A percentile compares a stretch with the other conserved stretches of the same genome.
These are phyloP conservation scores for Umbelopsis vinacea DNA, from an alignment of 192 early-diverging fungal genomes.

Conservation along the genomic window DNA sequence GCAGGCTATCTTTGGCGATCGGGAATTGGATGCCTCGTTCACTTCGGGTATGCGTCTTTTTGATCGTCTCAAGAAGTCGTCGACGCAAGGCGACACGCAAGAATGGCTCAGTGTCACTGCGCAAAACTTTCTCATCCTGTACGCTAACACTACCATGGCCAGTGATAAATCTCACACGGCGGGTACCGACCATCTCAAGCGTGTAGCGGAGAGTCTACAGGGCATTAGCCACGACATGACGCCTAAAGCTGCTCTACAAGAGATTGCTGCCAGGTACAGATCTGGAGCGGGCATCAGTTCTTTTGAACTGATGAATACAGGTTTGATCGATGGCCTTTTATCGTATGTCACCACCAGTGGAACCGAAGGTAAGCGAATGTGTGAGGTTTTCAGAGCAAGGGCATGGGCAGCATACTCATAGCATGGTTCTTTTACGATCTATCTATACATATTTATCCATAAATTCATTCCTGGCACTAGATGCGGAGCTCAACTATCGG, in stretches of 20 bases:
- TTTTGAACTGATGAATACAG: constrained; percentile 81
- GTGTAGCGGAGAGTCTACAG: not conserved
- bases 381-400: too few species aligned
- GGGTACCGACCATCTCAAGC: not conserved
- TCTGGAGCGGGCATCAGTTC: constrained; percentile 64
- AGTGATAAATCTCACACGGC: not conserved
- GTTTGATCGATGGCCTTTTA: constrained; percentile 66
- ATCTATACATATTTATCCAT: too few species aligned
- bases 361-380: not conserved
- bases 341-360: constrained; percentile 45
- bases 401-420: too few species aligned
- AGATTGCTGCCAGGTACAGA: constrained; percentile 34
- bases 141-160: not conserved
- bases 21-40: not conserved
- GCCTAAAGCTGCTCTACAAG: constrained; percentile 24
- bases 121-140: constrained; percentile 15
- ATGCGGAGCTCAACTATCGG: constrained; percentile 25
- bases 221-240: not conserved
- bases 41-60: constrained; percentile 16
- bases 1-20: not conserved
- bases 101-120: constrained; percentile 41
- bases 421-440: too few species aligned
- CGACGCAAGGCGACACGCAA: constrained; percentile 43
- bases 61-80: constrained; percentile 9
- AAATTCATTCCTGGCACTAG: not conserved